A percentile compares a stretch with the other conserved stretches of the same genome.
phyloP scores from a whole-genome alignment of 2,329 filamentous ascomycete species.

The Arachnopeziza araneosa region DNA sequence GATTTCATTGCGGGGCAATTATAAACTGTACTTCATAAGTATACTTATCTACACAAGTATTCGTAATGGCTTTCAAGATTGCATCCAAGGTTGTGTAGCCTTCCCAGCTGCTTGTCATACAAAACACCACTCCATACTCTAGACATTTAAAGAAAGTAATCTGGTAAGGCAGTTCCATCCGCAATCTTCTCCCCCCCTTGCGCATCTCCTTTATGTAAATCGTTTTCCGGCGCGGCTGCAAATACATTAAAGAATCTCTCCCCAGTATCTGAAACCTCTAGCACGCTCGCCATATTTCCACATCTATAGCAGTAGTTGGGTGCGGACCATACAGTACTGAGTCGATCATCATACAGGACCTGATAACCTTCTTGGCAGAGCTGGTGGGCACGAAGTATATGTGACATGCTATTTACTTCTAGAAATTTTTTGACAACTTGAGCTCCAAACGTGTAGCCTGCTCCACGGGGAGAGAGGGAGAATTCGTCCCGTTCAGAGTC shows the following conservation, averaged over 20 bases:
- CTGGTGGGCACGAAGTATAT: constrained; percentile 96
- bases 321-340: constrained; percentile 97
- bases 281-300: constrained; percentile 93
- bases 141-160: constrained; percentile 58
- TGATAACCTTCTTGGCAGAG: constrained; percentile 98
- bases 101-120: background rate
- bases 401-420: constrained; percentile 94
- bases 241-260: constrained; percentile 98
- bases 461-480: constrained; percentile 84
- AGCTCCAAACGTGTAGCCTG: constrained; percentile 94
- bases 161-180: constrained; percentile 58
- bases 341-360: constrained; percentile 86
- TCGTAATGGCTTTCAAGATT: background rate
- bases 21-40: background rate
- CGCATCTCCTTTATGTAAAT: constrained; percentile 81
- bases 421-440: constrained; percentile 98
- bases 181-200: constrained; percentile 68
- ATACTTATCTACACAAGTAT: background rate
- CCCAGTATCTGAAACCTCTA: constrained; percentile 90
- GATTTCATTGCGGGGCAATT: background rate
- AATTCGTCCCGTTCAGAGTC: constrained; percentile 98
- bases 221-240: constrained; percentile 92
- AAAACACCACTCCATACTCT: background rate
- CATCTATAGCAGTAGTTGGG: constrained; percentile 82
- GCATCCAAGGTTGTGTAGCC: background rate